Evolutionary conservation across 768 basidiomycete genomes (phyloP), one percentile per base, ranked within the genome.

Genomic region (Boletellus ananas): DNA sequence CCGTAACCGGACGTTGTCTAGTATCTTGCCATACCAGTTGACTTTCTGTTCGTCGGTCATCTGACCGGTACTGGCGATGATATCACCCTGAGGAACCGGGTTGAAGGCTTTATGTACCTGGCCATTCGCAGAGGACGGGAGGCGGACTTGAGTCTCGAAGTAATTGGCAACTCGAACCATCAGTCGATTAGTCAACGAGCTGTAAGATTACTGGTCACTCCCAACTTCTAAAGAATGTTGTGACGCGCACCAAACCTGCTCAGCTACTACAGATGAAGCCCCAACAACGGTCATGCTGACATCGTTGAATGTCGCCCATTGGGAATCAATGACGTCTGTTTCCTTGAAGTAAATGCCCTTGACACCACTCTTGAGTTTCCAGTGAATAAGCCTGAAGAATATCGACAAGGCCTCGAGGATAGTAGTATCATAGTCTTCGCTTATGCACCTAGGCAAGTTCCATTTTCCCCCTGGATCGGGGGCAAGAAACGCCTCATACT

Each of bases 321-420:
- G 94, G 6, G 87, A 85, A 64, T 99, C 95, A 34, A 99, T 77
- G n/a, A 98, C 84, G 65, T 98, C 95, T 0, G 94, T 96, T 74
- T 99, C 96, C 64, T 94, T 93, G 76, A 98, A 94, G 69, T 95
- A 90, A 42, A 94, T 91, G 17, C 87, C 89, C 66, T 91, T 93
- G 51, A 84, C 79, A 17, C 88, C 91, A 56, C 90, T 88, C 74
- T 95, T 95, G 45, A 99, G 77, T 67, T 97, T 95, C 90, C 88
- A 93, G 57, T 95, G 92, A 18, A 98, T 84, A 33, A 99, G 76
- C 62, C 81, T 87, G 78, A 99, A 99, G 71, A 98, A 94, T 62
- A 85, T 84, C 7, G 83, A 79, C 53, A 98, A 72, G 3, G 90
- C 90, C 54, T 94, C 87, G 50, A 95, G 74, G 48, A 99, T 85